Evolutionary conservation across 768 basidiomycete species (phyloP).

Genomic region (Tylopilus rubrobrunneus): DNA sequence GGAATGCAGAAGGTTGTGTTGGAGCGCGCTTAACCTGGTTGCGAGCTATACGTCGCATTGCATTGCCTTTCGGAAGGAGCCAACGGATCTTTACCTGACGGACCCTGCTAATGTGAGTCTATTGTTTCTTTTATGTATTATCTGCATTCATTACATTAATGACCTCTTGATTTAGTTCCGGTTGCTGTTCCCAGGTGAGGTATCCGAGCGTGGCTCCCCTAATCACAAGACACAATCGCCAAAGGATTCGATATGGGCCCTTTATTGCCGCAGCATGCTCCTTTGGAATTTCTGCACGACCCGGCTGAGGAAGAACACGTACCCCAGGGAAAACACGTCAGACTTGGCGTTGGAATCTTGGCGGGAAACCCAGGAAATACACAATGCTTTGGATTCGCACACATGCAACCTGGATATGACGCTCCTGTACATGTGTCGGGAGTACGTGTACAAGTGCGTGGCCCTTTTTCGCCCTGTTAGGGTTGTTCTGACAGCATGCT

Average conservation of each 20-base stretch:
- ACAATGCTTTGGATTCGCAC: constrained; percentile 65
- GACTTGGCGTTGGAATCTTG: constrained; percentile 59
- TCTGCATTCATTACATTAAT: constrained; percentile 7
- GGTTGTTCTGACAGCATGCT: constrained; percentile 13
- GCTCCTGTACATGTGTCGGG: constrained; percentile 62
- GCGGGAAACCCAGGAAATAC: constrained; percentile 62
- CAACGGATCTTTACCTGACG: constrained; percentile 55
- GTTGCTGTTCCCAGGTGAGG: constrained; percentile 76
- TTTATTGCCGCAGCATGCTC: constrained; percentile 79
- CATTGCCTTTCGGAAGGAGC: constrained; percentile 57
- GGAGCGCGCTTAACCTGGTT: constrained; percentile 68
- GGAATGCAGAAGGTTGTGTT: constrained; percentile 71
- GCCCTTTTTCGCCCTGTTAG: constrained; percentile 5
- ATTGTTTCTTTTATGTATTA: constrained; percentile 3
- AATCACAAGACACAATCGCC: constrained; percentile 47
- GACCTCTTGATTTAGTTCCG: constrained; percentile 15
- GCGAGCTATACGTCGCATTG: constrained; percentile 67
- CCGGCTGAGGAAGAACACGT: constrained; percentile 42
- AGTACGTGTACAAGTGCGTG: constrained; percentile 73
- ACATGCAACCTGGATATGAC: constrained; percentile 67
- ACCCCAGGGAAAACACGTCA: constrained; percentile 49
- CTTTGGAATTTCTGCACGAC: constrained; percentile 68
- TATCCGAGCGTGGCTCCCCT: constrained; percentile 46
- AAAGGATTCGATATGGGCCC: constrained; percentile 78
- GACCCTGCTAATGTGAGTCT: constrained; percentile 62